Evolutionary conservation across 2,329 filamentous ascomycete species (phyloP), one percentile per base, ranked within the genome.

Genomic region (Zymoseptoria ardabiliae): DNA sequence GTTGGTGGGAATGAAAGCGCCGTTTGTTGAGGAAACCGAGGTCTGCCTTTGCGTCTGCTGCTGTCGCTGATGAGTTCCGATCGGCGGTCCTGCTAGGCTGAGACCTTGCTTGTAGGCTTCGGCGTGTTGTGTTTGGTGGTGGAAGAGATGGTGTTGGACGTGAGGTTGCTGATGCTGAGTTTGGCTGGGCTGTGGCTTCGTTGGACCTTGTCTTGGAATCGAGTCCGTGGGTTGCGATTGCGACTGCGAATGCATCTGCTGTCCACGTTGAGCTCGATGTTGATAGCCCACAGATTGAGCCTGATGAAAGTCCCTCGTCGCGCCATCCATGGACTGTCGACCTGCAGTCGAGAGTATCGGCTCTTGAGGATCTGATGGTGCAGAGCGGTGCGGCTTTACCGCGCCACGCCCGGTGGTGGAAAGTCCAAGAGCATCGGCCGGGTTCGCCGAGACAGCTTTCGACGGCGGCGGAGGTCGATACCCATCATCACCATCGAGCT

Each of bases 81-180:
- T 64, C 17, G 68, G 68, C 6, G 69, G 69, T 7, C 61, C 60
- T 10, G 59, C 57, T 45, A 66, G 59, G 22, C 65, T 64, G 50
- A 63, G 68, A 49, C 68, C 69, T 54, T 65, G 59, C 13, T 64
- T 58, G 55, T 66, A 67, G 10, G 61, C 53, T 50, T 61, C 49
- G 25, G 57, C 53, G 13, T 45, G 35, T 7, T 45, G 35, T 50
- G 52, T 53, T 54, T 13, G 23, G 58, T 50, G 22, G 56, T 51
- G 20, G 53, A 30, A 17, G 56, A 53, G n/a, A 41, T 48, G 45
- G 17, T 54, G 52, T 45, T 45, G 35, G 35, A 45, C 35, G 13
- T 28, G 20, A 19, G 21, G 28, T 10, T 53, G 19, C 11, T 21
- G 17, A 22, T 48, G 51, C 17, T 50, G 25, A n/a, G 50, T 41